These are phyloP conservation scores for Aspergillus campestris DNA, from an alignment of 495 filamentous ascomycete species.

Conservation along the genomic window DNA sequence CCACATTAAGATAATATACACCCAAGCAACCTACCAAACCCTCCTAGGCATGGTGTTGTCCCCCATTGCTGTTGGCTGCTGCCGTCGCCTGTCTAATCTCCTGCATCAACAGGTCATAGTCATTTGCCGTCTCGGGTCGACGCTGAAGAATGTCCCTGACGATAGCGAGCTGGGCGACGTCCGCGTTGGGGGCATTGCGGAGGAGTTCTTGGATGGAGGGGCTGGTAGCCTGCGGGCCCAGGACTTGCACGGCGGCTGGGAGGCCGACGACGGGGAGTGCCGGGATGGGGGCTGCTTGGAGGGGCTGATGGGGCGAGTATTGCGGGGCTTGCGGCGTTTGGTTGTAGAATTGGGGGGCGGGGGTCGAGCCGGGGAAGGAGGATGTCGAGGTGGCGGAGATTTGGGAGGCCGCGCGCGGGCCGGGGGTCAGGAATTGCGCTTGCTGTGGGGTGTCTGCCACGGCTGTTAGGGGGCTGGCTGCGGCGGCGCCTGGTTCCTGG, in stretches of 20 bases:
- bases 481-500: constrained; percentile 28
- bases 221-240: constrained; percentile 49
- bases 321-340: constrained; percentile 14
- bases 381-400: constrained; percentile 19
- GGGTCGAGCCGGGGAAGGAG: constrained; percentile 10
- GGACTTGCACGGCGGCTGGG: constrained; percentile 37
- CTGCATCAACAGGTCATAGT: constrained; percentile 30
- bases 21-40: constrained; percentile 9
- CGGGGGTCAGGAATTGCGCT: constrained; percentile 23
- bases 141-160: constrained; percentile 50
- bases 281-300: constrained; percentile 9
- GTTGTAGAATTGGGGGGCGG: constrained; percentile 22
- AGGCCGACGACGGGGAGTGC: constrained; percentile 13
- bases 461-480: constrained; percentile 36
- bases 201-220: constrained; percentile 61
- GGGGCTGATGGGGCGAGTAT: constrained; percentile 20
- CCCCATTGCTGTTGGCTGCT: constrained; percentile 22
- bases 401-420: constrained; percentile 15
- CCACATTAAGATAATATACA: constrained; percentile 3
- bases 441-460: constrained; percentile 31
- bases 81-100: constrained; percentile 31
- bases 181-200: constrained; percentile 54
- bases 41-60: constrained; percentile 15
- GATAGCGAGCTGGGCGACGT: constrained; percentile 53
- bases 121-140: constrained; percentile 37